Conservation (phyloP, 768 basidiomycete genomes). For the Termitomyces bulborhizus region DNA sequence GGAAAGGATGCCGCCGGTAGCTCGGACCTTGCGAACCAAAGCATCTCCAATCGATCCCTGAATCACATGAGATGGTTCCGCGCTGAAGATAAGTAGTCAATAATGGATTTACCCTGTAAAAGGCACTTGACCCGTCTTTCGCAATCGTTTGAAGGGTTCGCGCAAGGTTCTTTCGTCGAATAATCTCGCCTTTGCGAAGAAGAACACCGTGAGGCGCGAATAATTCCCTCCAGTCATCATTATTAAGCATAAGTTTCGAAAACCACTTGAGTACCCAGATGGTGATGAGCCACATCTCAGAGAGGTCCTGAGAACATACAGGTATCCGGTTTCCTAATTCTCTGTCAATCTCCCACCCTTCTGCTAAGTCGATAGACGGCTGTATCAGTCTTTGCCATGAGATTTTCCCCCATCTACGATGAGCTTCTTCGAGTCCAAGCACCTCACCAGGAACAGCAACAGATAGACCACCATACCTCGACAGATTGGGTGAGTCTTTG, state of each 20-base stretch:
- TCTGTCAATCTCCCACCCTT: conserved; percentile 70
- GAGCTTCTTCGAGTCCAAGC: conserved; percentile 79
- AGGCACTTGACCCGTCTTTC: conserved; percentile 67
- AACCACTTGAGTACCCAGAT: conserved; percentile 27
- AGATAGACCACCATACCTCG: conserved; percentile 73
- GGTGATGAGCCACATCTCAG: background rate
- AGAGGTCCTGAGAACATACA: conserved; percentile 30
- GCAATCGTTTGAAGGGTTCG: conserved; percentile 73
- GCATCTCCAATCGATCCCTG: conserved; percentile 80
- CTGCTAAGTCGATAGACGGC: conserved; percentile 70
- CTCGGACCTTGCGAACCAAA: conserved; percentile 61
- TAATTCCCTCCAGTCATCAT: conserved; percentile 73
- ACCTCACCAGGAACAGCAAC: conserved; percentile 93
- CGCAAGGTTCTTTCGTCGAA: conserved; percentile 70
- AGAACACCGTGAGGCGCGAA: conserved; percentile 77
- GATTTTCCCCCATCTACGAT: conserved; percentile 74
- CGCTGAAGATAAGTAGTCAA: conserved; percentile 4
- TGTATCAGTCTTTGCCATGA: conserved; percentile 74
- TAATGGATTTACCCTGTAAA: conserved; percentile 56
- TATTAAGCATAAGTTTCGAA: conserved; percentile 50
- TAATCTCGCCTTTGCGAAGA: conserved; percentile 67
- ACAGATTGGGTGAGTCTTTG: conserved; percentile 37
- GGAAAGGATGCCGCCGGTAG: conserved; percentile 76
- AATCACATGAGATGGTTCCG: conserved; percentile 7
- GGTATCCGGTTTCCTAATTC: conserved; percentile 74